Base-by-base conservation (phyloP, 352 stramenopile genomes). In the Phytophthora tentaculata region DNA sequence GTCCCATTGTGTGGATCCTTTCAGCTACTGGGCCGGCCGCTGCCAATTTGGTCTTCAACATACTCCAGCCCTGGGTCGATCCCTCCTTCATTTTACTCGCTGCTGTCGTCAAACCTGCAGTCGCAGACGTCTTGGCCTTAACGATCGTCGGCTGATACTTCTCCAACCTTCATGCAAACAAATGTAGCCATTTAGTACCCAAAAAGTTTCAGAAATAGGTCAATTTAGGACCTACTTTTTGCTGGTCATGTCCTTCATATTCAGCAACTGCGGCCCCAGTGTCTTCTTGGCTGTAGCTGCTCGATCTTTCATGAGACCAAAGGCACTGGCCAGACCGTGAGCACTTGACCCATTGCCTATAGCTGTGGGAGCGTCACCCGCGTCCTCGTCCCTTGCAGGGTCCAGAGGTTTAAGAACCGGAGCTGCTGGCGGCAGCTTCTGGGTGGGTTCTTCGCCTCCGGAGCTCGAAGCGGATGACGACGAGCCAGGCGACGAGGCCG, bases 81-180 rank as follows among this genome's bases (percentile, higher is more conserved):
- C 87, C 87, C 53, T 89, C 85, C 39, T 89, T 91, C 24, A 93
- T 79, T 55, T 77, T 81, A 44, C 73, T 63, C 20, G 71, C 62
- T 47, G 70, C 70, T 7, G 58, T 68, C 8, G 56, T 63, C n/a
- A 67, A 56, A 2, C 70, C 62, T 22, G 55, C 55, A 23, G 76
- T 83, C 5, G 86, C 84, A n/a, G 84, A 92, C 48, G 80, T 89
- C 56, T 82, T 85, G 54, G 90, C 83, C 56, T 83, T 83, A 44
- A 88, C 73, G n/a, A 94, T 84, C 28, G 83, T 88, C 16, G 86
- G 86, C 67, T 92, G 86, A 39, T 91, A 92, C 54, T 84, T 83
- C 50, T 86, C 79, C 32, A 94, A 73, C 56, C 83, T 90, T 50
- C 13, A 58, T 39, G 7, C 9, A 32, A 22, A 4, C 68, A 37